Base-by-base conservation (phyloP, 2,329 filamentous ascomycete genomes). In the Aspergillus tanneri region DNA sequence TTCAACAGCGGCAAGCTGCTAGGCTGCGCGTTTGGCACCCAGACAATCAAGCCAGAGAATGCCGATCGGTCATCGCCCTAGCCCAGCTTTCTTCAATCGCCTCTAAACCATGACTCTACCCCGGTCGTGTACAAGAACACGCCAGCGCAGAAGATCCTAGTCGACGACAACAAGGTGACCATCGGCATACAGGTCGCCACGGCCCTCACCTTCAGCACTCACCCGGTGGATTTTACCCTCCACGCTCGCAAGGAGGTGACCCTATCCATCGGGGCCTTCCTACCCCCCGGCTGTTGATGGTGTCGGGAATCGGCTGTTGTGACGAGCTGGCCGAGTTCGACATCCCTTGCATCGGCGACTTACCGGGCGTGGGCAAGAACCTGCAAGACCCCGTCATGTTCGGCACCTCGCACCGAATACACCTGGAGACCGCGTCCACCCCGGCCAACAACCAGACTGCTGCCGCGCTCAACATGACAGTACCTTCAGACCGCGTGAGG, bases 381-480 rank as follows among this genome's bases (percentile, higher is more conserved):
- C 66, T 81, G 52, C 68, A 70, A 49, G 77, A 81, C 46, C 69
- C 72, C 36, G 43, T 50, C 22, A 55, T 64, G 46, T 67, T 65
- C 45, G 63, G 64, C 12, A 57, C 68, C 24, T 58, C 65, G 8
- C 65, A 67, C 48, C 59, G 61, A 4, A 63, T 73, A 28, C 67
- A 67, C 46, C 59, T 66, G 5, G 56, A 63, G 30, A 70, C 66
- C n/a, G 53, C 59, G 3, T 58, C 58, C 6, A 47, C 57, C 21
- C 49, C 55, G 12, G 51, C 59, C 10, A 55, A 55, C 22, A 55
- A 66, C 39, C 47, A 57, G 5, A 47, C 54, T 3, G 50, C 60
- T 9, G 52, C 58, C 4, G 53, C 54, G 12, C 47, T 53, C 38
- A 47, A 49, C 19, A 53, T 59, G 12, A 11, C 44, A 64, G 22